Base-by-base conservation (phyloP, 1,284 basidiomycete species). In the Ustilago tritici region DNA sequence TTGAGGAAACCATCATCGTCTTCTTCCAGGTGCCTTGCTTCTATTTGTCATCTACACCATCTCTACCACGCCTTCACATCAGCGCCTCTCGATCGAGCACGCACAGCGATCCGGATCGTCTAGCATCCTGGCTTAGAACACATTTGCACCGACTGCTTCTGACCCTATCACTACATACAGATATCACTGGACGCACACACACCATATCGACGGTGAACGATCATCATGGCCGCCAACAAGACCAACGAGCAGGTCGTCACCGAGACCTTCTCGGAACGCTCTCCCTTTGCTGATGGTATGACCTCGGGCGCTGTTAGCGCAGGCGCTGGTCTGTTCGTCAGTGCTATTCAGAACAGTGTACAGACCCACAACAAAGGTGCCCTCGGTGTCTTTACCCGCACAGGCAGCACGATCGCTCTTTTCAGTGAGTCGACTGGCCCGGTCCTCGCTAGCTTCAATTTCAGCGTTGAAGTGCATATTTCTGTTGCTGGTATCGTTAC, bases 311-410 rank as follows among this genome's bases (percentile, higher is more conserved):
- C 65, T 41, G 63, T 64, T 11, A 72, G 79, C 36, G 83, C 78
- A 35, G 82, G 69, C 49, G 80, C 68, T 10, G 84, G 84, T 50
- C 63, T 84, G 14, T 40, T 85, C 17, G 77, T 84, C 70, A 82
- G 79, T 19, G 81, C 84, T 36, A 77, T 85, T 19, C 83, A 86
- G 70, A 86, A 86, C 73, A 78, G 76, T 60, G 49, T 84, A 36
- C 70, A 75, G 65, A 83, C 73, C 62, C 95, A 97, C 87, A 90
- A 91, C 65, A 89, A 90, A 80, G 95, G 95, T 79, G 94, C 94
- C n/a, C 89, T 92, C 87, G 95, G 95, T 87, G 89, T 94, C 87
- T 88, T 94, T 70, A 92, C 92, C 58, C 88, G 92, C 77, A 92
- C 90, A 58, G 92, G 94, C 58, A 91, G 91, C 56, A 93, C 92